Evolutionary conservation across 768 basidiomycete species (phyloP), one percentile per base, ranked within the genome.

Genomic region (Coprinopsis cinerea): DNA sequence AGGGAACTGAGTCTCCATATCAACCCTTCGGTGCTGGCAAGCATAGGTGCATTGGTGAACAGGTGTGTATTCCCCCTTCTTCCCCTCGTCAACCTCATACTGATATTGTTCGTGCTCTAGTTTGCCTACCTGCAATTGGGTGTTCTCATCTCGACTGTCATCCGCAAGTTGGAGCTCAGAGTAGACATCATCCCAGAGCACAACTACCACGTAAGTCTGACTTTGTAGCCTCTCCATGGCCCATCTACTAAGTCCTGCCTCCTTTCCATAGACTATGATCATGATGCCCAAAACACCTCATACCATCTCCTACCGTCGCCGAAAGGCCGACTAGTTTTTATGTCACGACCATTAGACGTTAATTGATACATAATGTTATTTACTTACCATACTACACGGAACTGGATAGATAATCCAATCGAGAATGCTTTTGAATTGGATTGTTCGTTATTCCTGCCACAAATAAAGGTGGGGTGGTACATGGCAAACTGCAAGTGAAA

Each of bases 21-120:
- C 90, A 96, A 64, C 96, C 96, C 1, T 99, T 99, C 60, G 96
- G 96, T 54, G 95, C 96, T 45, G 96, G 96, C 24, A 78, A 89
- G 59, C 95, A 97, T 71, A 76, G 94, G 55, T 98, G 91, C 66
- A 94, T 97, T 53, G 91, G 92, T 55, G 92, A 94, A 69, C 87
- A 85, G 71, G 84, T 83, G 40, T 39, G 73, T 66, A 26, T 46
- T 37, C 24, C 28, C 17, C 5, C n/a, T n/a, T 28, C 30, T 44
- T 45, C 2, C n/a, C 17, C 48, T 37, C 6, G 34, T 20, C 15
- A 6, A 26, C 20, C 18, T 23, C 17, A 46, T 39, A 9, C 15
- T 35, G 26, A 39, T 47, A 49, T 13, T 10, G 26, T 9, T 9
- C 17, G 45, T 39, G 26, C 28, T 50, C 7, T 44, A 92, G 83